Evolutionary conservation across 768 basidiomycete genomes (phyloP), one percentile per base, ranked within the genome.

Genomic region (Rhizopogon roseolus): DNA sequence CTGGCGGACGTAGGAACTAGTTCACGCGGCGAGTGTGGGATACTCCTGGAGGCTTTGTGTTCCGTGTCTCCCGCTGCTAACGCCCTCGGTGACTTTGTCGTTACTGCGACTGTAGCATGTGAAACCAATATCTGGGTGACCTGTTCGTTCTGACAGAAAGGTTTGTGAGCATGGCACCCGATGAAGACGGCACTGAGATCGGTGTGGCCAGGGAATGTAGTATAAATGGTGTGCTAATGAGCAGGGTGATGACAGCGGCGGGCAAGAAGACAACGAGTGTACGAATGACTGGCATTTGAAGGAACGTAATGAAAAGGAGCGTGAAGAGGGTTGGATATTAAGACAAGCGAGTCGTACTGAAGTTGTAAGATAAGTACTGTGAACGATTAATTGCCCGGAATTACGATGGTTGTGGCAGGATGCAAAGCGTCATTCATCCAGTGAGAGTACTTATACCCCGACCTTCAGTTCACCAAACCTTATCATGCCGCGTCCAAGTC

Each of bases 231-330:
- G 60, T 42, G 49, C 70, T 67, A 56, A 70, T 57, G 53, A 74
- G 62, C 42, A 70, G 62, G 45, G 71, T 63, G 58, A 81, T 67
- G 54, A 64, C 68, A 55, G 73, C 60, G 44, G 73, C 69, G 61
- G 76, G 69, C 46, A 77, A 61, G 53, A 71, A 71, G 62, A 77
- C 54, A 56, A 74, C 63, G 55, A 76, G 53, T 58, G 70, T 65
- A 57, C 70, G 74, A 62, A 65, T 63, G 62, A 73, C 52, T 57
- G 69, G 61, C 71, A 73, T 71, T 44, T 27, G 50, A 52, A 55
- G 41, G 41, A 56, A 42, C 48, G 55, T 42, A 34, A 43, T 39
- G 39, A 32, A 55, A 60, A 56, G 29, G 54, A 57, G 58, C 56
- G 60, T 50, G 46, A 53, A 54, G 62, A 50, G 48, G 40, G 37